Base-by-base conservation (phyloP, 495 filamentous ascomycete genomes). In the Penicillium turbatum region DNA sequence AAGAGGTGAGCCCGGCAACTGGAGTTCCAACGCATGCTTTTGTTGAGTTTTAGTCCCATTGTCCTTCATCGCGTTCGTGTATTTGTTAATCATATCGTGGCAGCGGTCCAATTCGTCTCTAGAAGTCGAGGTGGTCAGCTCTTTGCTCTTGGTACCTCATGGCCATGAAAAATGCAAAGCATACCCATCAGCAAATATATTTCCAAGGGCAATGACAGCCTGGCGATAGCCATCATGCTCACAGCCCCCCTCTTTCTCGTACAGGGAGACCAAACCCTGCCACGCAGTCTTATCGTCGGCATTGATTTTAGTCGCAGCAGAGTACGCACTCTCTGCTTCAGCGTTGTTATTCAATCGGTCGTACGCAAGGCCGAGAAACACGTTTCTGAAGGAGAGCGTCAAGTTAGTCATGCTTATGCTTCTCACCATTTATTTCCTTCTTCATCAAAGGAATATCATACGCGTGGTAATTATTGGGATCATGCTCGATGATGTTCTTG, bases 251-350 rank as follows among this genome's bases (percentile, higher is more conserved):
- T 90, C 87, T 53, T 80, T 85, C 62, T 95, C 88, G 62, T 92
- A 96, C 10, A 97, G 62, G 56, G 82, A 86, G 62, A 93, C 79
- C n/a, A 97, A 73, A 6, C 93, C 93, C 71, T 93, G 87, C 92
- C 90, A 97, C 56, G 88, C 87, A 51, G 89, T 82, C 36, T 78
- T 72, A 37, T 89, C 86, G 15, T 75, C 70, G 10, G 71, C 65
- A 50, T 86, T 87, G 31, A 81, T 72, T 15, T 69, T 71, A n/a
- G 88, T 83, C 5, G 93, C 92, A 24, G 82, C 70, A n/a, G 79
- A 70, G 65, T 97, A 97, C 1, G 84, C 81, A 30, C 73, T 75
- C 56, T 91, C 91, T 2, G 91, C 82, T 29, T 89, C 84, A 1
- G 86, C 81, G 30, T 73, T 70, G 50, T 83, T 79, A 51, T 82